Evolutionary conservation across 768 basidiomycete species (phyloP), one percentile per base, ranked within the genome.

Genomic region (Psilocybe subaeruginosa): DNA sequence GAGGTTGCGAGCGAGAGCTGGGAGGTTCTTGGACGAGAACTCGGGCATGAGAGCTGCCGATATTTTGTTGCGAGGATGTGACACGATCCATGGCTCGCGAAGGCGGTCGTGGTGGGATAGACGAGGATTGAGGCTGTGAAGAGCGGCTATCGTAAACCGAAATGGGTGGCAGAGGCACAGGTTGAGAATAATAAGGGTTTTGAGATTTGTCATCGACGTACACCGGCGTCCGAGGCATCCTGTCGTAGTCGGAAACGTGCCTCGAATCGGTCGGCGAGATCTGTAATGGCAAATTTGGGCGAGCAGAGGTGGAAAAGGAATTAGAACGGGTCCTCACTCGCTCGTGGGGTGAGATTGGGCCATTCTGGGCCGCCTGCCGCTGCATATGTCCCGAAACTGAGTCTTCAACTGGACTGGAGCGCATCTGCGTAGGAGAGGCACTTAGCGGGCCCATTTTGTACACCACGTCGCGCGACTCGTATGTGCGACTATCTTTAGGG

Each of bases 371-470:
- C 27, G 17, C 9, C 29, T 49, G 37, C 33, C 29, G 37, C 45
- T 52, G 52, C 58, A 17, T 58, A 35, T 51, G 43, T 29, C 16
- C 6, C 4, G 48, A 14, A 31, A 30, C 27, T 7, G 63, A 23
- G 8, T 64, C 59, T 12, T 69, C 68, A 4, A 60, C 50, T 4
- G 64, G 68, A 49, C 54, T 66, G 17, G 51, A 17, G 30, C 60
- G 63, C 54, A 65, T 56, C 43, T 68, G 67, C 8, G 60, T 64
- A 3, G 67, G 67, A 16, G 67, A 68, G 31, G 67, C 60, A 27
- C 63, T 50, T 3, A 69, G 58, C 17, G 66, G 65, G 39, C 60
- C 68, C 3, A 60, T 39, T 33, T 57, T 65, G 60, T 62, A 61
- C 14, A 58, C 16, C 14, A 17, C 51, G 8, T 29, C 27, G 12